Evolutionary conservation across 305 asterid genomes (phyloP), one percentile per base, ranked within the genome.

Genomic region (Plantago lanceolata): DNA sequence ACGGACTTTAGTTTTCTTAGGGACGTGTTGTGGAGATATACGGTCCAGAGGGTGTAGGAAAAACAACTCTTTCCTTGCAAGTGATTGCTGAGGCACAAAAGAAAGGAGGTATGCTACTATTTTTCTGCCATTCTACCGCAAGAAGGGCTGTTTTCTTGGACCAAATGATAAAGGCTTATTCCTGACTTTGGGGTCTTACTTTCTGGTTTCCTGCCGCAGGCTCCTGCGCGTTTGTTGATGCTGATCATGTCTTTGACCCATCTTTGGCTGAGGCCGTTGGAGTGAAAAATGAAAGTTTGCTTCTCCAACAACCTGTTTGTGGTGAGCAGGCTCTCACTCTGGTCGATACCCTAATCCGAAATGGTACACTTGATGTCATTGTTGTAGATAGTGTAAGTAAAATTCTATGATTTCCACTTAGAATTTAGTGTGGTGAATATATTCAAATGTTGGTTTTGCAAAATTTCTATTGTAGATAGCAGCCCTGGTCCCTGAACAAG

Each of bases 221-320:
- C 15, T 86, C 80, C 68, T 90, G 99, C 70, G 96, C 85, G 67
- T 93, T 90, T 64, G 93, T 93, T 71, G 99, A 93, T 79, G 97
- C 99, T 64, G 97, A 93, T 82, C 99, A 93, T 79, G 97, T 97
- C 76, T 95, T 90, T 72, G 92, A 93, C 85, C 99, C 97, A 48
- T 11, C 91, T 57, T 72, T 93, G 61, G 97, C 99, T 6, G 84
- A 83, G 81, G 73, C 93, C 19, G 83, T 93, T 61, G 99, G 99
- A 51, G 99, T 93, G 19, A 75, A 93, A 75, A 84, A 94, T 37
- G 64, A 66, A 63, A 88, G 87, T 67, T 81, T 93, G 75, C 97
- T 93, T 74, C 82, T 93, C 68, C 88, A 97, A 2, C 99, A 93
- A 71, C 99, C 97, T 63, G 99, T 87, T 79, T 80, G 93, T 75